Evolutionary conservation across 345 rosid genomes (phyloP).

Genomic region (Corchorus olitorius): DNA sequence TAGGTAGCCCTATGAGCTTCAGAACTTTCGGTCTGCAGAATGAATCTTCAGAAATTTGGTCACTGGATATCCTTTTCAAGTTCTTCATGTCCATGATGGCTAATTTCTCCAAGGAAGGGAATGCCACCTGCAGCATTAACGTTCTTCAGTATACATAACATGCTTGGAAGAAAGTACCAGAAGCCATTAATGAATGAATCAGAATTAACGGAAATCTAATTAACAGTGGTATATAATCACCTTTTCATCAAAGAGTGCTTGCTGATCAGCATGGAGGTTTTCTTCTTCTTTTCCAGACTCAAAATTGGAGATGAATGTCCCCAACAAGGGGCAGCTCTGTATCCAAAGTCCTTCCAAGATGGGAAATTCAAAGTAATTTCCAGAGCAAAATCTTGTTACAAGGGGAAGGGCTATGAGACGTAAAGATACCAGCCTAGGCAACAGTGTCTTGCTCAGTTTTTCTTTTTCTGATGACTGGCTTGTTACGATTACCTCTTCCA

Average conservation of each 20-base stretch:
- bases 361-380: not conserved
- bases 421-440: not conserved
- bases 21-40: slow-evolving; percentile 12
- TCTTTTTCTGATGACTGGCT: not conserved
- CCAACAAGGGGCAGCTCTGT: too few species aligned
- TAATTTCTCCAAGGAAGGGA: slow-evolving; percentile 18
- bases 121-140: not conserved
- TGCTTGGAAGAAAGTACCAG: too few species aligned
- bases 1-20: slow-evolving; percentile 9
- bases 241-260: too few species aligned
- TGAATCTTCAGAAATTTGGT: not conserved
- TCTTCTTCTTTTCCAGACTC: too few species aligned
- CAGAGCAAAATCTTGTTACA: not conserved
- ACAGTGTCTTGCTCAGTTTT: not conserved
- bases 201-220: too few species aligned
- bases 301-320: too few species aligned
- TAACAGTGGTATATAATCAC: too few species aligned
- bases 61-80: not conserved
- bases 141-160: too few species aligned
- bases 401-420: not conserved
- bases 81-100: slow-evolving; percentile 5
- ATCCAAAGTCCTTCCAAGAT: too few species aligned
- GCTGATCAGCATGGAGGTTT: too few species aligned
- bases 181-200: too few species aligned
- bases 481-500: not conserved